These are phyloP conservation scores for Cyberlindnera japonica DNA, from an alignment of 805 yeast genomes.

Conservation along the genomic window DNA sequence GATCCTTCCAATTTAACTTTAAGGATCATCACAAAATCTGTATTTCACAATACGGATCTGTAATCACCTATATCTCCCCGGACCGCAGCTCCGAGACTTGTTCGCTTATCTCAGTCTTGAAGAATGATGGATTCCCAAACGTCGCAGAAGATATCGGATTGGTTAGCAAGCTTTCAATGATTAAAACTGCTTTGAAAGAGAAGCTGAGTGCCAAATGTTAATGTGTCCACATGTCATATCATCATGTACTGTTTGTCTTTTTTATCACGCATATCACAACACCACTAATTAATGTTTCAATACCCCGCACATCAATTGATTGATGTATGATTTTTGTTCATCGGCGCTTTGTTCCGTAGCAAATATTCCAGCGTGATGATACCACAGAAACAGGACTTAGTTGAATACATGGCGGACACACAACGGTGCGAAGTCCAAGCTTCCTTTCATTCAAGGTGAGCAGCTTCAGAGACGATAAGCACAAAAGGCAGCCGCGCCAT, in stretches of 20 bases:
- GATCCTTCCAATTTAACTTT: conserved; percentile 90
- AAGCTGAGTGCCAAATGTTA: conserved; percentile 16
- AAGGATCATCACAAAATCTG: conserved; percentile 91
- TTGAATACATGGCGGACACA: no score
- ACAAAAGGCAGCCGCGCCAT: no score
- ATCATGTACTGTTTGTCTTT: conserved; percentile 1
- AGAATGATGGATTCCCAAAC: conserved; percentile 44
- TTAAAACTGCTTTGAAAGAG: conserved; percentile 61
- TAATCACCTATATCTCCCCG: conserved; percentile 79
- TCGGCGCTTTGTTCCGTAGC: no score
- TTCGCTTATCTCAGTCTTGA: conserved; percentile 47
- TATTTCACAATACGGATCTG: conserved; percentile 69
- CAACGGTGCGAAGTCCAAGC: no score
- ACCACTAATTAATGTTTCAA: neutral
- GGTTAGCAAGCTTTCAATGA: conserved; percentile 45
- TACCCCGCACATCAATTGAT: no score
- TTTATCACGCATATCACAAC: neutral
- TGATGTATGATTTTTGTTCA: no score
- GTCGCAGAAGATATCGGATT: conserved; percentile 42
- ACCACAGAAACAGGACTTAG: no score
- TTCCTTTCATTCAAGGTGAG: no score
- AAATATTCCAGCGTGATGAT: no score
- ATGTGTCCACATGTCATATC: neutral
- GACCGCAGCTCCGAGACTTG: conserved; percentile 66
- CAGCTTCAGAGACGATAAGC: no score